Evolutionary conservation across 495 filamentous ascomycete species (phyloP), one percentile per base, ranked within the genome.

Genomic region (Coniosporium apollinis): DNA sequence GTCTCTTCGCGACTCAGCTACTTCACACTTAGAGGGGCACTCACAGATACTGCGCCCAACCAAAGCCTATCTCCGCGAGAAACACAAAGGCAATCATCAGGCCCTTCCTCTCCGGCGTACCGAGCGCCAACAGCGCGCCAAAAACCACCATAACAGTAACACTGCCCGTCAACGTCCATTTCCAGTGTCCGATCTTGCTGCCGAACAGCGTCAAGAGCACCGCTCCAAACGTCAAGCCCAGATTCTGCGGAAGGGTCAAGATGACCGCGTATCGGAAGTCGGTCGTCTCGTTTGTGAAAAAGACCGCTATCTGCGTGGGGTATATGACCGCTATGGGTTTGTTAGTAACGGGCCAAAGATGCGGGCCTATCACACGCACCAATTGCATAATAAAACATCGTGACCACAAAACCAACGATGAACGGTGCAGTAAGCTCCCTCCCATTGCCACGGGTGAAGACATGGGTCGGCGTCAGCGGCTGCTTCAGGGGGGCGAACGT

Each of bases 31-130:
- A n/a, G n/a, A n/a, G n/a, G n/a, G n/a, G n/a, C n/a, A n/a, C n/a
- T n/a, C n/a, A n/a, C 54, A 48, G 44, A 24, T 53, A 53, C 16
- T 43, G 44, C 9, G 53, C 45, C 43, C 49, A 52, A 2, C 53
- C 53, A 34, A 46, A 57, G 4, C 38, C 52, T 10, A 39, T 40
- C 33, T 52, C 40, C 10, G 26, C 36, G 15, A 57, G 37, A 30
- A 57, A 54, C n/a, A 55, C 43, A 30, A 58, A 55, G 14, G 51
- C 50, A 33, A 56, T 55, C 45, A 58, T 55, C 35, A 51, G 39
- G 3, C 41, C 42, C 26, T 52, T 55, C 35, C 48, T 50, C 13
- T 28, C 28, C 4, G 47, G 47, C 10, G 41, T 51, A 8, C 43
- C 52, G 6, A 58, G 39, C 4, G 43, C 54, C 28, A 57, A 36